Evolutionary conservation across 306 rosid species (phyloP).

Genomic region (Oemleria cerasiformis): DNA sequence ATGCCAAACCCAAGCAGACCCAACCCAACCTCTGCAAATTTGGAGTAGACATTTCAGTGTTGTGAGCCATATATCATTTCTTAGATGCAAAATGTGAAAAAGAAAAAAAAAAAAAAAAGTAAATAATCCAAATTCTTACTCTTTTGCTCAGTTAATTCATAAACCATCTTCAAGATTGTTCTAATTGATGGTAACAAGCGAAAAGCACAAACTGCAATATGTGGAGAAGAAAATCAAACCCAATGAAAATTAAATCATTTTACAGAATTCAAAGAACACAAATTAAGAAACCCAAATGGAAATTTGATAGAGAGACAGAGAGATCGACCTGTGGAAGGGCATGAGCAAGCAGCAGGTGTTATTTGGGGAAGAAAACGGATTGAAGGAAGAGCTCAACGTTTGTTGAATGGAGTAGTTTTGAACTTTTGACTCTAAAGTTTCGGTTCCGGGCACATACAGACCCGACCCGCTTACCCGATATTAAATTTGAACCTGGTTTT

Average conservation of each 20-base stretch:
- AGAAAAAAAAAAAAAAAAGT: not conserved
- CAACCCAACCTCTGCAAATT: conserved; percentile 74
- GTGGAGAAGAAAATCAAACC: not conserved
- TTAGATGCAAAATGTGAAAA: not conserved
- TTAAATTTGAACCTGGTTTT: too few relatives aligned
- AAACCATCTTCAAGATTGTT: conserved; percentile 46
- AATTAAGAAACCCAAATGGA: not conserved
- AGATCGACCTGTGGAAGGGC: conserved; percentile 2
- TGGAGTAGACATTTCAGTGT: conserved; percentile 9
- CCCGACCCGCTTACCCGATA: too few relatives aligned
- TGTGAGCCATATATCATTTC: conserved; percentile 12
- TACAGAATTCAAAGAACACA: too few relatives aligned
- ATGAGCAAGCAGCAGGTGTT: conserved; percentile 6
- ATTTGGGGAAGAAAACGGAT: not conserved
- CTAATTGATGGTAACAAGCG: conserved; percentile 17
- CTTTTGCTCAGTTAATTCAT: conserved; percentile 66
- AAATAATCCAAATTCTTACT: conserved; percentile 42
- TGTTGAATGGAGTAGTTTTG: not conserved
- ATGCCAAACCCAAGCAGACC: conserved; percentile 89
- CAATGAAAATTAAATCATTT: not conserved
- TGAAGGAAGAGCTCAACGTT: not conserved
- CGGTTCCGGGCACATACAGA: too few relatives aligned
- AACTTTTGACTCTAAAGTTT: too few relatives aligned
- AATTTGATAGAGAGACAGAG: not conserved
- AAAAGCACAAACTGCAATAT: conserved; percentile 31